phyloP scores from a whole-genome alignment of 1,284 basidiomycete genomes.

The Leccinum griseonigrum region DNA sequence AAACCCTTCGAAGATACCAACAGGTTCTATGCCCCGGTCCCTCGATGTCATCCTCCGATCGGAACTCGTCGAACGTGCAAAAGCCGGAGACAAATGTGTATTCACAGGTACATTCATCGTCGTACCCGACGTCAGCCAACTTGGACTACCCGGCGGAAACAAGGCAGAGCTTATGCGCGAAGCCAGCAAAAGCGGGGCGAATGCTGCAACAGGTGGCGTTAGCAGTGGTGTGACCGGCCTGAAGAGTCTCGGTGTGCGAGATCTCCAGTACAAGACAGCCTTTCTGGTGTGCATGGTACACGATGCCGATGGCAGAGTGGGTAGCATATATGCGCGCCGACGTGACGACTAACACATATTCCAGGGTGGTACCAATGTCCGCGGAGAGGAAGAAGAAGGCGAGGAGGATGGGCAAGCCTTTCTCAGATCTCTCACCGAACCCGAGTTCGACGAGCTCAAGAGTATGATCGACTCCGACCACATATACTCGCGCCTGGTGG shows the following conservation, averaged over 20 bases:
- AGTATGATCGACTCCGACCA: conserved; percentile 92
- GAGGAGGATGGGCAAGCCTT: conserved; percentile 80
- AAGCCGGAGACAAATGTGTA: conserved; percentile 98
- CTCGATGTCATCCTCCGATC: conserved; percentile 95
- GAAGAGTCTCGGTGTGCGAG: conserved; percentile 92
- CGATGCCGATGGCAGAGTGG: conserved; percentile 81
- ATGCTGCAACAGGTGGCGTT: conserved; percentile 61
- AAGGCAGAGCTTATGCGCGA: conserved; percentile 90
- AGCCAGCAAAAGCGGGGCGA: conserved; percentile 63
- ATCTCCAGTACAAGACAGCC: conserved; percentile 97
- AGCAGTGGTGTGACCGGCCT: conserved; percentile 91
- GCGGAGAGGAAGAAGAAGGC: conserved; percentile 80
- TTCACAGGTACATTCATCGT: conserved; percentile 99
- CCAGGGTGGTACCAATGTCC: conserved; percentile 79
- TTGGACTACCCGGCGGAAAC: conserved; percentile 94
- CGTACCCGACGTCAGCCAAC: conserved; percentile 96
- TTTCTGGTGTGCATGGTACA: conserved; percentile 98
- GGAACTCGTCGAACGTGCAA: conserved; percentile 95
- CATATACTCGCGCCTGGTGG: conserved; percentile 92
- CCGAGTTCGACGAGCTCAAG: conserved; percentile 93
- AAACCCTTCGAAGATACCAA: conserved; percentile 98
- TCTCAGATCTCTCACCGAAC: conserved; percentile 85
- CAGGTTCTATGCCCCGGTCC: conserved; percentile 96
- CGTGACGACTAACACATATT: conserved; percentile 5
- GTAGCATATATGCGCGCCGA: conserved; percentile 28